These are phyloP conservation scores for Solanum chilense DNA, from an alignment of 257 asterid genomes.

Conservation along the genomic window DNA sequence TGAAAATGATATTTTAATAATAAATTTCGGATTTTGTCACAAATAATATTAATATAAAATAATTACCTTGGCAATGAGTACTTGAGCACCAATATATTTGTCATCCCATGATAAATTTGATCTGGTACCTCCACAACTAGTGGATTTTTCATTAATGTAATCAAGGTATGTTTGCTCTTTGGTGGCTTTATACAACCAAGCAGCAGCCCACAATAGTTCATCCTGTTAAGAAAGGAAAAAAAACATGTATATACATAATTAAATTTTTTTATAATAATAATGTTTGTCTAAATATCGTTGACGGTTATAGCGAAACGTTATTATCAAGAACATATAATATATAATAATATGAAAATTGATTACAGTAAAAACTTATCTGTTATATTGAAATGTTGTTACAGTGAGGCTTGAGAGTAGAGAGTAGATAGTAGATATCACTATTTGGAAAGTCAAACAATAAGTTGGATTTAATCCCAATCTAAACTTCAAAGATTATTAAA, in stretches of 20 bases:
- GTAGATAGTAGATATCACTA: not conserved
- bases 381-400: not conserved
- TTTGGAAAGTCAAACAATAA: not conserved
- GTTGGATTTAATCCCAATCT: not conserved
- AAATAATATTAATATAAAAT: rapidly evolving
- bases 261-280: not conserved
- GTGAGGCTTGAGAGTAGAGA: not conserved
- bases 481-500: not conserved
- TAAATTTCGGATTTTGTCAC: not conserved
- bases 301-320: not conserved
- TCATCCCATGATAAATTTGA: constrained; percentile 56
- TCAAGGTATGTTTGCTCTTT: constrained; percentile 6
- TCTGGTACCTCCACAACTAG: constrained; percentile 32
- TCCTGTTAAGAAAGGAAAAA: constrained; percentile 17
- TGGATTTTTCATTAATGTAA: constrained; percentile 1
- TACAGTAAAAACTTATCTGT: not conserved
- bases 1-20: not conserved
- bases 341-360: not conserved
- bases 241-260: not conserved
- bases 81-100: constrained; percentile 42
- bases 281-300: not conserved
- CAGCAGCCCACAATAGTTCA: constrained; percentile 62
- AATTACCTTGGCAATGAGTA: constrained; percentile 38
- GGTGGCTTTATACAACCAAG: constrained; percentile 50
- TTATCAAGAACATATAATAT: not conserved